Conservation (phyloP, 2,329 filamentous ascomycete species). For the Calonectria leucothoes region DNA sequence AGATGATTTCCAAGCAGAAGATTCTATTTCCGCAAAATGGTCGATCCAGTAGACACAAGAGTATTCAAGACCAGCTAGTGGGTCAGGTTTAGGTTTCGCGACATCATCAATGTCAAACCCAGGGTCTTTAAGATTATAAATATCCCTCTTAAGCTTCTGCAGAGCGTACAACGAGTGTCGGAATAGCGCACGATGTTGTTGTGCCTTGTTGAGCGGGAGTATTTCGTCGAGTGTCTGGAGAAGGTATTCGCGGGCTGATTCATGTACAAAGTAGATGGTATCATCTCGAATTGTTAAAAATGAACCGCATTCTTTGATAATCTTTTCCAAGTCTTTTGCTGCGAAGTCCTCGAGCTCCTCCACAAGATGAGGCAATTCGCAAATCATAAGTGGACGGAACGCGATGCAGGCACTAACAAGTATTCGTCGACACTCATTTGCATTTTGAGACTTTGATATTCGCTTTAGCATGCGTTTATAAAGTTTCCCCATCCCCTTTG, state of each 20-base stretch:
- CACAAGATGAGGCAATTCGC: slow-evolving; percentile 46
- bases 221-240: slow-evolving; percentile 40
- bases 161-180: slow-evolving; percentile 48
- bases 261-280: slow-evolving; percentile 52
- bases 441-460: slow-evolving; percentile 44
- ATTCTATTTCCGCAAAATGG: slow-evolving; percentile 12
- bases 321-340: slow-evolving; percentile 31
- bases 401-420: slow-evolving; percentile 45
- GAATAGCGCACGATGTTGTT: slow-evolving; percentile 48
- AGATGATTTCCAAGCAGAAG: neutral
- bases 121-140: slow-evolving; percentile 44
- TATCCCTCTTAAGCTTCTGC: slow-evolving; percentile 46
- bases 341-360: slow-evolving; percentile 26
- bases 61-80: slow-evolving; percentile 27
- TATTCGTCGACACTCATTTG: slow-evolving; percentile 46
- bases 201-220: slow-evolving; percentile 41
- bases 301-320: slow-evolving; percentile 51
- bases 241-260: slow-evolving; percentile 58
- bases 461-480: slow-evolving; percentile 53
- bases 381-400: slow-evolving; percentile 51
- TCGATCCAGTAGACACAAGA: slow-evolving; percentile 36
- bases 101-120: slow-evolving; percentile 25
- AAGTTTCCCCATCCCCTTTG: slow-evolving; percentile 48
- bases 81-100: slow-evolving; percentile 19
- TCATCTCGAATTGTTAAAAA: slow-evolving; percentile 49